A percentile compares a stretch with the other conserved stretches of the same genome.
Evolutionary conservation across 306 rosid species (phyloP).

Genomic region (Inga leiocalycina): DNA sequence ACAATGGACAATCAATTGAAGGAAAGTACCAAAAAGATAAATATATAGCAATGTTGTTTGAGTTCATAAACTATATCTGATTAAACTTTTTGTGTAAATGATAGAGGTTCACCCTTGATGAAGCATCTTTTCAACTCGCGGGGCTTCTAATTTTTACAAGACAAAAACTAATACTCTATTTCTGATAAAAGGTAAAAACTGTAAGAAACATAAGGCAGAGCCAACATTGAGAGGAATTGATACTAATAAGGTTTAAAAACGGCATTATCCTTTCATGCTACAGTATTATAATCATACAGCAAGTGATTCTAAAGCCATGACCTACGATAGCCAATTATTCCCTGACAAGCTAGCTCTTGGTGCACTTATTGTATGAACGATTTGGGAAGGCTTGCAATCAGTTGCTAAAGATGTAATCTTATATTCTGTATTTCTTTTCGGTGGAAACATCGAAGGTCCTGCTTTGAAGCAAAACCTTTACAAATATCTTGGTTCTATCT

Average conservation of each 20-base stretch:
- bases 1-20: not conserved
- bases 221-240: not conserved
- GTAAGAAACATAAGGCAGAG: constrained; percentile 34
- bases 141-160: constrained; percentile 79
- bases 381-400: not conserved
- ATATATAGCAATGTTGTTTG: not conserved
- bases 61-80: not conserved
- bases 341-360: not conserved
- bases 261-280: not conserved
- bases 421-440: not conserved
- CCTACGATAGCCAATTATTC: not conserved
- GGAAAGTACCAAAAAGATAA: not conserved
- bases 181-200: constrained; percentile 49
- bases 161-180: constrained; percentile 92
- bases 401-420: not conserved
- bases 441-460: not conserved
- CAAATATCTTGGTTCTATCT: not conserved
- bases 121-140: constrained; percentile 86
- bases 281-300: not conserved
- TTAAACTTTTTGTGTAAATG: not conserved
- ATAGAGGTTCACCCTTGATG: constrained; percentile 58
- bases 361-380: not conserved
- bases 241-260: not conserved
- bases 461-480: not conserved
- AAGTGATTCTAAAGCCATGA: constrained; percentile 6